Percentiles rank a stretch among this genome's conserved stretches.
Evolutionary conservation across 306 rosid genomes (phyloP).

Genomic region (Trifolium repens): DNA sequence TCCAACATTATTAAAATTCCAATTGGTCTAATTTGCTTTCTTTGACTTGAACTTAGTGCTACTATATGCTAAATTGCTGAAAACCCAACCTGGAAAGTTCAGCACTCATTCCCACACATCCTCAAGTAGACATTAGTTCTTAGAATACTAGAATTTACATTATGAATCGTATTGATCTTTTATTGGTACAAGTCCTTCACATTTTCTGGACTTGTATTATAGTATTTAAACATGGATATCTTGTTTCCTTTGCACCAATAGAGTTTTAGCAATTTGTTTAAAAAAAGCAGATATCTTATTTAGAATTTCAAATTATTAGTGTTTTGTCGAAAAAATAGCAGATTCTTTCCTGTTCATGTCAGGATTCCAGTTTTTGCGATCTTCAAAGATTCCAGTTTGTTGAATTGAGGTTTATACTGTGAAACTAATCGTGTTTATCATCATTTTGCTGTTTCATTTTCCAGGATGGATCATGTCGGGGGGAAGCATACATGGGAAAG

Average conservation of each 20-base stretch:
- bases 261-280: constrained; percentile 16
- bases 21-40: constrained; percentile 16
- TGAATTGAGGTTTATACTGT: constrained; percentile 3
- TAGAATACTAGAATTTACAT: constrained; percentile 3
- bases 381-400: constrained; percentile 15
- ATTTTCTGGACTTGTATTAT: constrained; percentile 2
- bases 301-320: constrained; percentile 17
- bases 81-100: constrained; percentile 7
- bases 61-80: constrained; percentile 1
- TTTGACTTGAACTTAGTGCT: constrained; percentile 15
- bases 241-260: constrained; percentile 6
- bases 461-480: constrained; percentile 81
- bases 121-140: constrained; percentile 15
- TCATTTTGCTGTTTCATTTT: constrained; percentile 31
- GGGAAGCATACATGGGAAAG: constrained; percentile 56
- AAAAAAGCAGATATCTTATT: not conserved
- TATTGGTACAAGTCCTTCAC: constrained; percentile 1
- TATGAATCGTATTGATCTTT: constrained; percentile 14
- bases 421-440: constrained; percentile 25
- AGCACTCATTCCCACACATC: constrained; percentile 3
- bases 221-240: constrained; percentile 10
- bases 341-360: not conserved
- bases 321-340: constrained; percentile 14
- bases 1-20: not conserved
- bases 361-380: constrained; percentile 6